phyloP scores from a whole-genome alignment of 108 stramenopile genomes.

The Cyclotella cryptica region DNA sequence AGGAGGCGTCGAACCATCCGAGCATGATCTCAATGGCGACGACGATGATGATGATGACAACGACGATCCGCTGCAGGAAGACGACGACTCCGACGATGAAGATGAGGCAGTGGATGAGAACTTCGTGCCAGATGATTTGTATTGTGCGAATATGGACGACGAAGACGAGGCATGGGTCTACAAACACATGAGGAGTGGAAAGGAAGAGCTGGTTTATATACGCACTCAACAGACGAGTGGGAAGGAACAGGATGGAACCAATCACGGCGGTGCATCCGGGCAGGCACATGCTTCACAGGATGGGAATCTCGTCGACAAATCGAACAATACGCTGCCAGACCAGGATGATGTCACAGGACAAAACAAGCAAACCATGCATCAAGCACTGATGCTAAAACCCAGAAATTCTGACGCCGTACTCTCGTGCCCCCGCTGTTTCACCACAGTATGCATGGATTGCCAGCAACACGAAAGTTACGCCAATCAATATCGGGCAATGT shows the following conservation, averaged over 20 bases:
- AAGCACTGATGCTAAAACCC: slow-evolving; percentile 65
- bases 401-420: slow-evolving; percentile 76
- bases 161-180: slow-evolving; percentile 91
- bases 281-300: slow-evolving; percentile 1
- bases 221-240: slow-evolving; percentile 1
- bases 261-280: neutral
- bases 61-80: slow-evolving; percentile 15
- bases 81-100: slow-evolving; percentile 23
- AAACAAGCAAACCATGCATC: slow-evolving; percentile 18
- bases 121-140: slow-evolving; percentile 30
- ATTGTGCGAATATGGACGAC: slow-evolving; percentile 65
- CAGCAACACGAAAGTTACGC: slow-evolving; percentile 79
- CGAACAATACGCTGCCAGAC: slow-evolving; percentile 3
- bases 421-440: slow-evolving; percentile 88
- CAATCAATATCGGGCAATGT: slow-evolving; percentile 92
- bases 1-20: neutral
- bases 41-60: slow-evolving; percentile 9
- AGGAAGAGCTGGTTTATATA: slow-evolving; percentile 52
- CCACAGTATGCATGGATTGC: slow-evolving; percentile 91
- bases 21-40: neutral
- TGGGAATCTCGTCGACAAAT: neutral
- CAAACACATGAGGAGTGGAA: slow-evolving; percentile 70
- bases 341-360: neutral
- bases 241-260: neutral
- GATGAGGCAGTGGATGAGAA: slow-evolving; percentile 22